phyloP scores from a whole-genome alignment of 1,284 basidiomycete genomes.

The Baeospora myosura region DNA sequence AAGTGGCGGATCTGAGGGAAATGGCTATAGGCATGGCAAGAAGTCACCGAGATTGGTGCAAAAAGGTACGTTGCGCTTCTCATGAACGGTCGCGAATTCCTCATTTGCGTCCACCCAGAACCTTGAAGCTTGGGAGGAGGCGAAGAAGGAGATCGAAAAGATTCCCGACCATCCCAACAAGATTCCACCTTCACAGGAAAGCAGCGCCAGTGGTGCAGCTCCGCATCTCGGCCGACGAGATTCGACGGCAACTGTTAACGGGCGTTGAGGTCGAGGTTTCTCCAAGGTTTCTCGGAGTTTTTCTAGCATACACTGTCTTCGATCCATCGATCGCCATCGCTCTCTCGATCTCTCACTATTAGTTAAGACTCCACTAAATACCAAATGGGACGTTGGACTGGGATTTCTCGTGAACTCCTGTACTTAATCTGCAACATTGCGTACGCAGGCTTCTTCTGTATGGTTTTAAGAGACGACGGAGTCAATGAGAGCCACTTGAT shows the following conservation, averaged over 20 bases:
- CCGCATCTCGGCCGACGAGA: slow-evolving; percentile 38
- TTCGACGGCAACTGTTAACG: slow-evolving; percentile 51
- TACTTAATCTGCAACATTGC: too few species aligned
- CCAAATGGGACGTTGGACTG: too few species aligned
- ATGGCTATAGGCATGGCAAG: slow-evolving; percentile 88
- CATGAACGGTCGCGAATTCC: not conserved
- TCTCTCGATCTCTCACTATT: not conserved
- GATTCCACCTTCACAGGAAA: slow-evolving; percentile 28
- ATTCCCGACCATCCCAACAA: slow-evolving; percentile 87
- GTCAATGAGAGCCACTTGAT: too few species aligned
- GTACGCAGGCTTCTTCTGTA: too few species aligned
- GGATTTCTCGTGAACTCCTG: too few species aligned
- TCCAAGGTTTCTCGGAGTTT: too few species aligned
- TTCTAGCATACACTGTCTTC: not conserved
- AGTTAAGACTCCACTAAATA: too few species aligned
- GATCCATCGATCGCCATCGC: not conserved
- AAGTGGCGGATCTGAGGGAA: slow-evolving; percentile 90
- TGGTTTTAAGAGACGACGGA: too few species aligned
- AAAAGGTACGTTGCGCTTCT: slow-evolving; percentile 57
- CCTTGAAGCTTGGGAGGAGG: slow-evolving; percentile 93
- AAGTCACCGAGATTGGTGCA: slow-evolving; percentile 92
- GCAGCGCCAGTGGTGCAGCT: slow-evolving; percentile 17
- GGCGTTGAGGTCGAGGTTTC: too few species aligned
- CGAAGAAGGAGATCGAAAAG: slow-evolving; percentile 82
- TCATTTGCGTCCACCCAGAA: too few species aligned